These are phyloP conservation scores for Pulicaria dysenterica DNA, from an alignment of 129 eudicot species.

Conservation along the genomic window DNA sequence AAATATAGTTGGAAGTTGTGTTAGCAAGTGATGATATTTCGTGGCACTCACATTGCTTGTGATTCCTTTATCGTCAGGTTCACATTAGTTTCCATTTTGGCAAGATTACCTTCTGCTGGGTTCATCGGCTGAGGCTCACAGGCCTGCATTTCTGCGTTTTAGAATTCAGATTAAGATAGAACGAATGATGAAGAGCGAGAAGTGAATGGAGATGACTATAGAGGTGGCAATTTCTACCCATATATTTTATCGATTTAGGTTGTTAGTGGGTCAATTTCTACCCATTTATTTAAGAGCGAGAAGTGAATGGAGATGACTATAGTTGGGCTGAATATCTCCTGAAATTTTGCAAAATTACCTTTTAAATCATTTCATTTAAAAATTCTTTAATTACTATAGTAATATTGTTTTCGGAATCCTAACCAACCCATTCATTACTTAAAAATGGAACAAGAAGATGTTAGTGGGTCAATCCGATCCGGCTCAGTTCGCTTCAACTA, in stretches of 20 bases:
- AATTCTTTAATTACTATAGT: no score
- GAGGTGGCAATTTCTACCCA: not conserved
- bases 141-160: constrained; percentile 55
- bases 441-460: not conserved
- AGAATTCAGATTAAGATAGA: constrained; percentile 38
- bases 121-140: constrained; percentile 48
- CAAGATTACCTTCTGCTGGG: constrained; percentile 39
- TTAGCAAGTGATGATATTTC: not conserved
- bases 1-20: not conserved
- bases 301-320: no score
- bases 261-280: no score
- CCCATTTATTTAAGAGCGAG: no score
- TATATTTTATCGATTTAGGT: not conserved
- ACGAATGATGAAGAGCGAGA: constrained; percentile 24
- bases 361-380: no score
- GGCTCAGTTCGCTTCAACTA: no score
- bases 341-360: no score
- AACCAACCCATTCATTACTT: not conserved
- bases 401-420: not conserved
- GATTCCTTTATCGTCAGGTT: constrained; percentile 19
- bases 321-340: not conserved
- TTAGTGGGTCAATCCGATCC: constrained; percentile 12
- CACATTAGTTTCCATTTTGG: constrained; percentile 34
- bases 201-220: not conserved
- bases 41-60: constrained; percentile 46